phyloP scores from a whole-genome alignment of 768 basidiomycete species.

The Lactarius quietus region DNA sequence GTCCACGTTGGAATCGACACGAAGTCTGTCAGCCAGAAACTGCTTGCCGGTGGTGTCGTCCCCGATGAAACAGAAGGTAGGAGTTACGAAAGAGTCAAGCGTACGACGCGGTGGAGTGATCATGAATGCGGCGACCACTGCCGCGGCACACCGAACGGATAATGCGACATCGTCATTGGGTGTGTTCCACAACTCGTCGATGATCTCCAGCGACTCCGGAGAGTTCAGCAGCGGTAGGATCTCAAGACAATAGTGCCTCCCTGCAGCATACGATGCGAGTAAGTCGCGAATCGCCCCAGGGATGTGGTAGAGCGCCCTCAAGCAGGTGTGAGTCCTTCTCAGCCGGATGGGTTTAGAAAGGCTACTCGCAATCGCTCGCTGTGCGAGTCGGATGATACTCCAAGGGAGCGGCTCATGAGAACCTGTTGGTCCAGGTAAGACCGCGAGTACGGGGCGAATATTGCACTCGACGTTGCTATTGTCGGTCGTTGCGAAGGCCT shows the following conservation, averaged over 20 bases:
- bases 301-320: not conserved
- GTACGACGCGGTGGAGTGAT: too few species aligned
- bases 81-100: too few species aligned
- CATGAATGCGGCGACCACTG: too few species aligned
- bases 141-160: too few species aligned
- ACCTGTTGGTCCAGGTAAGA: not conserved
- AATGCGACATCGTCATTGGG: too few species aligned
- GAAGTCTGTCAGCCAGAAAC: too few species aligned
- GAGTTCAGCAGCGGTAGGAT: not conserved
- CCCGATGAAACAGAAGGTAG: too few species aligned
- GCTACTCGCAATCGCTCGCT: not conserved
- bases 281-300: not conserved
- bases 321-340: not conserved
- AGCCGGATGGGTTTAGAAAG: not conserved
- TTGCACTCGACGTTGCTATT: too few species aligned
- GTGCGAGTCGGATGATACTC: conserved; percentile 1
- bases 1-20: not conserved
- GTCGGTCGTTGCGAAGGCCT: not conserved
- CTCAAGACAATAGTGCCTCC: not conserved
- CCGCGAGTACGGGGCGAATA: not conserved
- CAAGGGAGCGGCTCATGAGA: not conserved
- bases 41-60: too few species aligned
- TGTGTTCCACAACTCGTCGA: not conserved
- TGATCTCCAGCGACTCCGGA: not conserved
- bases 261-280: not conserved